Percentiles rank a stretch among this genome's conserved stretches.
Conservation (phyloP, 805 yeast species). For the Myxozyma melibiosi region DNA sequence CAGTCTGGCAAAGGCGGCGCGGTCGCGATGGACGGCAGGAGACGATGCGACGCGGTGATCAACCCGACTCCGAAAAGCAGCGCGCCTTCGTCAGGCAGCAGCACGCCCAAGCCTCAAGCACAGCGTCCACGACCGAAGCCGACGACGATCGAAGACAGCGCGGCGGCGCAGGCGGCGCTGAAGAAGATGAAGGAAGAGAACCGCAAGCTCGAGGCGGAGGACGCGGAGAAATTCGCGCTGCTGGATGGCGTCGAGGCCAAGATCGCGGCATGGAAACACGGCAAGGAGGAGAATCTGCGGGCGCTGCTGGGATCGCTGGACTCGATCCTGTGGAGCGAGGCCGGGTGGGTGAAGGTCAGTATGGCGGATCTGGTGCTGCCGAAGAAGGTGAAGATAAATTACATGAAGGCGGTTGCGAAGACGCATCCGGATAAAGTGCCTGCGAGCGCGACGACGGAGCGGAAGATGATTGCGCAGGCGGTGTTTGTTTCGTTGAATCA, state of each 20-base stretch:
- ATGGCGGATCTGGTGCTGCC: slow-evolving; percentile 81
- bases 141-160: slow-evolving; percentile 20
- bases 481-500: slow-evolving; percentile 81
- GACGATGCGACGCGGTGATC: slow-evolving; percentile 70
- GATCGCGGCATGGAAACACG: slow-evolving; percentile 65
- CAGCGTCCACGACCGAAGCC: slow-evolving; percentile 3
- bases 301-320: slow-evolving; percentile 72
- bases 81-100: slow-evolving; percentile 26
- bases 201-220: slow-evolving; percentile 50
- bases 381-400: slow-evolving; percentile 81
- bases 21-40: slow-evolving; percentile 72
- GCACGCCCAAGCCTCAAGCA: slow-evolving; percentile 11
- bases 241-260: slow-evolving; percentile 63
- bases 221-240: slow-evolving; percentile 59
- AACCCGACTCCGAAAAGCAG: slow-evolving; percentile 54
- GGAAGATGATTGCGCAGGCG: slow-evolving; percentile 80
- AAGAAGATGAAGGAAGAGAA: slow-evolving; percentile 55
- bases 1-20: slow-evolving; percentile 68
- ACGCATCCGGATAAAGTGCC: slow-evolving; percentile 86
- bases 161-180: slow-evolving; percentile 49
- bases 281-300: slow-evolving; percentile 80
- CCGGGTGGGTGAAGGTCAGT: slow-evolving; percentile 66
- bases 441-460: slow-evolving; percentile 60
- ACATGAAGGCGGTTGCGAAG: slow-evolving; percentile 76
- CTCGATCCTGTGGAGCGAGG: slow-evolving; percentile 64